phyloP scores from a whole-genome alignment of 441 rosid species.

The Corymbia citriodora region DNA sequence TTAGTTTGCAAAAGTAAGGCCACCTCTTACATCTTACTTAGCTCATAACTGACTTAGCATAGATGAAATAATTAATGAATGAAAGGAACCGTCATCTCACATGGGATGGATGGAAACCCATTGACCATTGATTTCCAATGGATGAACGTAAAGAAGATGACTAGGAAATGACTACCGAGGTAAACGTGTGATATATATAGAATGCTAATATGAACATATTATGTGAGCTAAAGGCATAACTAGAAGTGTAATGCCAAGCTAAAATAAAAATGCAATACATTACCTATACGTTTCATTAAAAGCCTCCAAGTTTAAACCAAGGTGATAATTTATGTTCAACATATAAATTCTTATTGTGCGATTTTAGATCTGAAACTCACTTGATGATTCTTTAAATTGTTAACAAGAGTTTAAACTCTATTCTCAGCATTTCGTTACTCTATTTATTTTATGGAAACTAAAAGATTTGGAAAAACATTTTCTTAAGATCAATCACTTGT shows the following conservation, averaged over 20 bases:
- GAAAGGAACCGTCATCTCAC: background rate
- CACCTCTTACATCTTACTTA: background rate
- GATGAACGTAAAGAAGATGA: background rate
- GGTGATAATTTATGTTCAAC: background rate
- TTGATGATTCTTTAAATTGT: background rate
- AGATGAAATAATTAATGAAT: background rate
- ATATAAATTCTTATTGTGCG: too few relatives aligned
- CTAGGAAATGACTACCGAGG: too few relatives aligned
- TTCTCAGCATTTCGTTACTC: too few relatives aligned
- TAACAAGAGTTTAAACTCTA: background rate
- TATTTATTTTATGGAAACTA: rapidly evolving
- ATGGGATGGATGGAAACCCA: too few relatives aligned
- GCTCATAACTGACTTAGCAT: background rate
- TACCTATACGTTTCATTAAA: background rate
- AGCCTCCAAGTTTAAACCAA: background rate
- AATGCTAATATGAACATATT: too few relatives aligned
- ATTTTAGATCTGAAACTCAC: background rate
- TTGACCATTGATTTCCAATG: too few relatives aligned
- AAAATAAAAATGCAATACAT: background rate
- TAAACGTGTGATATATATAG: background rate
- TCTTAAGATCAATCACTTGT: rapidly evolving
- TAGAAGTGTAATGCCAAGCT: background rate
- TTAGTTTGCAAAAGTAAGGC: background rate
- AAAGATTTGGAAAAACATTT: rapidly evolving
- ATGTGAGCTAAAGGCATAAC: background rate